Conservation (phyloP, 495 filamentous ascomycete species). For the Durotheca rogersii region DNA sequence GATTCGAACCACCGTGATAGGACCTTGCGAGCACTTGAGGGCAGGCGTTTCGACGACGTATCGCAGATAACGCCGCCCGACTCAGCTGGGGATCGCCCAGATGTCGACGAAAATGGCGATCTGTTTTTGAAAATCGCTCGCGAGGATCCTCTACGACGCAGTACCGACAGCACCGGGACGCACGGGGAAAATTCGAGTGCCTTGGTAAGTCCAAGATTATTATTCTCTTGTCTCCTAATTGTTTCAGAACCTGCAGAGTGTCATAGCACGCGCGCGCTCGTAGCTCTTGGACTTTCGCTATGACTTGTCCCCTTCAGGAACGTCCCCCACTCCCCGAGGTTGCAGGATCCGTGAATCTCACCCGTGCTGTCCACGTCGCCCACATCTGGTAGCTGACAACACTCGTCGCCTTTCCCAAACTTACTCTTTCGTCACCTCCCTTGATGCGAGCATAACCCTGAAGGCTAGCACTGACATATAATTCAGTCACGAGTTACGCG, state of each 20-base stretch:
- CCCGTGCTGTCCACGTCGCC: background rate
- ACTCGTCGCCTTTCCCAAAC: no score
- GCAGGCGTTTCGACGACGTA: conserved; percentile 40
- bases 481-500: conserved; percentile 45
- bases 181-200: conserved; percentile 39
- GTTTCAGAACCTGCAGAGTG: conserved; percentile 9
- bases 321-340: background rate
- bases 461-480: conserved; percentile 15
- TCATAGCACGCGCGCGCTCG: conserved; percentile 3
- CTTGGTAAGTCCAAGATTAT: conserved; percentile 40
- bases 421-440: background rate
- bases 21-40: conserved; percentile 52
- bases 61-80: conserved; percentile 45
- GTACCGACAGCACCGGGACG: conserved; percentile 28
- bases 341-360: background rate
- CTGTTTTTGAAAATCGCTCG: conserved; percentile 55
- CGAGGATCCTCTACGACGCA: conserved; percentile 46
- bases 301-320: background rate
- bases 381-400: background rate
- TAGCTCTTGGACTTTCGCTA: background rate
- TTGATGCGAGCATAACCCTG: background rate
- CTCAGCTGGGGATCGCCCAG: conserved; percentile 42
- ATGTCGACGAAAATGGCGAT: conserved; percentile 52
- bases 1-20: conserved; percentile 50
- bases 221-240: conserved; percentile 13